Base-by-base conservation (phyloP, 495 filamentous ascomycete species). In the Aspergillus cavernicola region DNA sequence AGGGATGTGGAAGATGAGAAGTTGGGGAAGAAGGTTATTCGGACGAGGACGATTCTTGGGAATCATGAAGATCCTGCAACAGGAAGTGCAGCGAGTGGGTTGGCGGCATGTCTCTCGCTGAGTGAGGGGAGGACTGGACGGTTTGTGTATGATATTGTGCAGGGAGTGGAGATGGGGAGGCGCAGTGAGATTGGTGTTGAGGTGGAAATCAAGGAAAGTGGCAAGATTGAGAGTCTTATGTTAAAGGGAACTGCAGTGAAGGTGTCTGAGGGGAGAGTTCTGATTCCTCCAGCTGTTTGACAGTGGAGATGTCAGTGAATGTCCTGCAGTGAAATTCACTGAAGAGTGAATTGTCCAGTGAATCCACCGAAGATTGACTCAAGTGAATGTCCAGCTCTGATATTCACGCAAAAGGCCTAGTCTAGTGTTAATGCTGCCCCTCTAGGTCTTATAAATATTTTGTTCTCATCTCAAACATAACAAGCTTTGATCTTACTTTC, bases 111-210 rank as follows among this genome's bases (percentile, higher is more conserved):
- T 59, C 65, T 90, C 43, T 72, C 82, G 7, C 59, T 86, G 40
- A 68, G 60, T 15, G 68, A 66, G 44, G 61, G 56, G 0, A 50
- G 53, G 42, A 58, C 59, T 24, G 59, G 66, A n/a, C 52, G 55
- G 19, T 59, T 63, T 37, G 66, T 60, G 55, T 85, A 80, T 59
- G 67, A 68, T 39, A 61, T 91, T 47, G 80, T 79, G 57, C 88
- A 92, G 70, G 88, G 88, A 0, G 83, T 90, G 11, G 87, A 92
- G 71, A 92, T 90, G 84, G 87, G 85, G 0, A 70, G 87, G 52
- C 69, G 68, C 57, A 90, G 86, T 71, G 77, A 80, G 39, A 83
- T 84, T 55, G 67, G 68, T 4, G 64, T 79, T 33, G 71, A 65
- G 26, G 75, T 79, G 43, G 66, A 52, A 15, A 59, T 72, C 58